These are phyloP conservation scores for Pyronema domesticum DNA, from an alignment of 495 filamentous ascomycete species.

Conservation along the genomic window DNA sequence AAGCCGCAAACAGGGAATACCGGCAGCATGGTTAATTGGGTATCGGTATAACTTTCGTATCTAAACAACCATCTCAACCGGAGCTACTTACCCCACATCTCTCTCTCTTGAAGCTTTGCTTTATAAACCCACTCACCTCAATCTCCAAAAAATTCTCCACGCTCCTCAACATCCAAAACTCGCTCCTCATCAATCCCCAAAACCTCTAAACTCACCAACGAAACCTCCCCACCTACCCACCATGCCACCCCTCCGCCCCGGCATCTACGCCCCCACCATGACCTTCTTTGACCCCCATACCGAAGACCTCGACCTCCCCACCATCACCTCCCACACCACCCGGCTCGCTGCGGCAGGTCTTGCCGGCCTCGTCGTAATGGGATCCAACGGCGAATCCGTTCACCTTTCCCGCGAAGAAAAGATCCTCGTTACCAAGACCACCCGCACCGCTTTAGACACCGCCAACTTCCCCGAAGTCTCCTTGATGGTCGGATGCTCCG, in stretches of 20 bases:
- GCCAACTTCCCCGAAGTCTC: slow-evolving; percentile 59
- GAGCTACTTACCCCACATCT: too few relatives aligned
- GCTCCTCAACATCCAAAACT: too few relatives aligned
- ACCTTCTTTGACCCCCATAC: slow-evolving; percentile 72
- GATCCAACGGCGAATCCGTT: slow-evolving; percentile 76
- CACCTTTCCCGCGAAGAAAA: slow-evolving; percentile 64
- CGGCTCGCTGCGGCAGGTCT: slow-evolving; percentile 69
- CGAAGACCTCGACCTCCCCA: slow-evolving; percentile 63
- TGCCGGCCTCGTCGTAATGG: slow-evolving; percentile 71
- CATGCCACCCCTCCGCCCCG: slow-evolving; percentile 47
- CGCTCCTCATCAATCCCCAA: too few relatives aligned
- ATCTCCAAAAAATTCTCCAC: too few relatives aligned
- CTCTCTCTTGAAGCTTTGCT: too few relatives aligned
- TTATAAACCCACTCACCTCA: too few relatives aligned
- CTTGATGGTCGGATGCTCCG: slow-evolving; percentile 65
- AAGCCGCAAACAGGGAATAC: too few relatives aligned
- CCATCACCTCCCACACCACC: slow-evolving; percentile 61
- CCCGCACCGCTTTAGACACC: slow-evolving; percentile 63
- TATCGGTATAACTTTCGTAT: too few relatives aligned
- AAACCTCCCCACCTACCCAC: background rate
- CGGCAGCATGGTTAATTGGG: too few relatives aligned
- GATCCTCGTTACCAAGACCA: slow-evolving; percentile 54
- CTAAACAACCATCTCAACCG: too few relatives aligned
- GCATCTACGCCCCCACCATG: slow-evolving; percentile 80
- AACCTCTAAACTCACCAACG: too few relatives aligned